Evolutionary conservation across 768 basidiomycete species (phyloP), one percentile per base, ranked within the genome.

Genomic region (Leucocoprinus leucothites): DNA sequence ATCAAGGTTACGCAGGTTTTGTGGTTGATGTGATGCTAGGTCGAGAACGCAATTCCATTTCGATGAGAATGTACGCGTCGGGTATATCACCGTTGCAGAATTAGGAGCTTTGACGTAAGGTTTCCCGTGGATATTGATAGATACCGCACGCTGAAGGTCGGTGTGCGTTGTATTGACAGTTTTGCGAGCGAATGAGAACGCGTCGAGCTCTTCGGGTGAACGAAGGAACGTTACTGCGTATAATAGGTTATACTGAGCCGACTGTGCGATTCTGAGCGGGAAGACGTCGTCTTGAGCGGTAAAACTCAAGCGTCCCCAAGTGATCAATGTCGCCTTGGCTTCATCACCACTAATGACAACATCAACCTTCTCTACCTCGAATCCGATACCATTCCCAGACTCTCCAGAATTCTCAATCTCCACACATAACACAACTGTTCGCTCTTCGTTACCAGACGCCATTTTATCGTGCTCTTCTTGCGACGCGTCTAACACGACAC

Each of bases 21-120:
- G 68, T 3, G 48, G 47, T 34, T 71, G 73, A 24, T 73, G 70
- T 16, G 76, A 65, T 6, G 75, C 67, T n/a, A 97, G 76, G 66
- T 95, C 91, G 18, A 97, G 82, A 1, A 91, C 75, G 60, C 92
- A 94, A 60, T 92, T 96, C 94, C 94, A 97, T 26, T 86, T 76
- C 0, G 94, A 94, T 0, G 85, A 82, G 68, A 94, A 97, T 0
- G 82, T 76, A 11, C 71, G 73, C 7, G 94, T 91, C 0, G 89
- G 91, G 60, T 85, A 91, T 1, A 64, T 53, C 6, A 38, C 9
- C 31, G 31, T 31, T 8, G 65, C 25, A 3, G 61, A 44, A 26
- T 63, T 61, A 6, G 58, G 56, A 11, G 64, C 62, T 3, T 60
- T 63, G 16, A 75, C 47, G 58, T 79, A 89, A 2, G 94, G 94